Conservation (phyloP, 2,329 filamentous ascomycete genomes). For the Cadophora gregata region DNA sequence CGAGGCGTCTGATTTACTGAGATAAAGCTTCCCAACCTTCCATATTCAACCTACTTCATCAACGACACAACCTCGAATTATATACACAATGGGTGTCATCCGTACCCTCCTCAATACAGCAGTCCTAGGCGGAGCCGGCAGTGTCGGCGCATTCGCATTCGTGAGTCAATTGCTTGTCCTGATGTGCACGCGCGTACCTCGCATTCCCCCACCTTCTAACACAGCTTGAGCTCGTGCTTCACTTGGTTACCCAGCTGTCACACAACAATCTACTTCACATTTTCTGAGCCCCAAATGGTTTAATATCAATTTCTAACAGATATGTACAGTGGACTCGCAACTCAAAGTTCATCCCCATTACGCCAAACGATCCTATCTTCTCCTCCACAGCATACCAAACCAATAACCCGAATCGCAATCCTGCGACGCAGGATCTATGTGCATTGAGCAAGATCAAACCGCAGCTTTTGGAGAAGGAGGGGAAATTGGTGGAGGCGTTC, state of each 20-base stretch:
- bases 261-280: too few species aligned
- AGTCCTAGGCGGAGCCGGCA: slow-evolving; percentile 32
- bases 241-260: not conserved
- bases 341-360: slow-evolving; percentile 56
- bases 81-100: slow-evolving; percentile 33
- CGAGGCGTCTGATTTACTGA: too few species aligned
- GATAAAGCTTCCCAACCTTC: not conserved
- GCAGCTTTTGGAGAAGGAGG: slow-evolving; percentile 70
- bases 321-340: slow-evolving; percentile 30
- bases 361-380: slow-evolving; percentile 66
- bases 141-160: slow-evolving; percentile 35
- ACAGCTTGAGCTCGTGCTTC: not conserved
- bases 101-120: slow-evolving; percentile 34
- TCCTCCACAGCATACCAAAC: slow-evolving; percentile 59
- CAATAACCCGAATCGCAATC: slow-evolving; percentile 68
- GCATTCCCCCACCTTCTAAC: not conserved
- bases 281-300: not conserved
- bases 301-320: not conserved
- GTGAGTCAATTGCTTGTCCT: slow-evolving; percentile 8
- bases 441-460: slow-evolving; percentile 68
- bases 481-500: slow-evolving; percentile 54
- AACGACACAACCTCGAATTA: not conserved
- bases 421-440: slow-evolving; percentile 67
- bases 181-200: not conserved
- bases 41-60: not conserved